Base-by-base conservation (phyloP, 2,329 filamentous ascomycete genomes). In the Ophiosphaerella herpotricha region DNA sequence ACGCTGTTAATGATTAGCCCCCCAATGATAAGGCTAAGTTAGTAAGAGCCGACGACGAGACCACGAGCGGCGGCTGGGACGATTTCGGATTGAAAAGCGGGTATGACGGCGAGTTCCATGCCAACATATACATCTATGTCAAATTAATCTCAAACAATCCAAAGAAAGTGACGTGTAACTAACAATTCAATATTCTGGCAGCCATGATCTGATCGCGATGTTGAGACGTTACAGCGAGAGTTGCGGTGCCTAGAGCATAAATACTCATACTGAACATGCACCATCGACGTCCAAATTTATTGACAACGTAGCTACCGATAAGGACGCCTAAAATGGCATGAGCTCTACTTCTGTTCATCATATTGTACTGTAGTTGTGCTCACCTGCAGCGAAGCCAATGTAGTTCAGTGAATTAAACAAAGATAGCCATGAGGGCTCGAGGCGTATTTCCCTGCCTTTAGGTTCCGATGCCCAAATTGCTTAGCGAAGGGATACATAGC, bases 251-350 rank as follows among this genome's bases (percentile, higher is more conserved):
- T 11, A 51, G 37, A 4, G 48, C 48, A 32, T 48, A 52, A 13
- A 47, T 35, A 36, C 49, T 52, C 49, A 52, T 52, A 11, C 11
- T 33, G 18, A 52, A 52, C 49, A 52, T 52, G 44, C 49, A 48
- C 35, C 34, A 39, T 41, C 48, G 37, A 18, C 48, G 43, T 7
- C 48, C 43, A 18, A 42, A 51, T 16, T 39, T 39, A 29, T 34
- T 46, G 7, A 36, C 43, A 33, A 46, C n/a, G 5, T 8, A 39
- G 29, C 43, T 46, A 8, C 43, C 43, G 23, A 39, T 39, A 3
- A 46, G 33, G 24, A 46, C 43, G 80, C 77, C 57, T 81, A 88
- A 72, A 34, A 88, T 80, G 54, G 18, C 18, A 21, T 21, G 4
- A 5, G 18, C 18, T 2, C 18, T 21, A 3, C 4, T 1, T 21